A percentile compares a stretch with the other conserved stretches of the same genome.
phyloP scores from a whole-genome alignment of 2,329 filamentous ascomycete genomes.

The Fusarium lateritium region DNA sequence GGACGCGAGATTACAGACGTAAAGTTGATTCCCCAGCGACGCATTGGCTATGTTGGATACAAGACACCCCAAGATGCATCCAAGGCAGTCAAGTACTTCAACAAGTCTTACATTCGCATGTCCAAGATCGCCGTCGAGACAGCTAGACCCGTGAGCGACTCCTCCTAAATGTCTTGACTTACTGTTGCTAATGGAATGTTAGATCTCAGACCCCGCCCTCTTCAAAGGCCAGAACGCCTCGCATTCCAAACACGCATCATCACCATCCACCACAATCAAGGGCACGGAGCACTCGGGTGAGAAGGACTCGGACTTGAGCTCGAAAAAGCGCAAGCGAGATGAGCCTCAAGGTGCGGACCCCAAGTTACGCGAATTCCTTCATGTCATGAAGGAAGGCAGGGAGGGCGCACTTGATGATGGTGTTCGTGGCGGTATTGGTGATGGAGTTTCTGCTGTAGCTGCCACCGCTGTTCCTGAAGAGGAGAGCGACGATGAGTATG shows the following conservation, averaged over 20 bases:
- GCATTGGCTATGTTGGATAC: conserved; percentile 97
- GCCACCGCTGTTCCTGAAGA: conserved; percentile 62
- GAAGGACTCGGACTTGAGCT: conserved; percentile 61
- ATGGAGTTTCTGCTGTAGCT: conserved; percentile 40
- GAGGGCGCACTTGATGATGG: conserved; percentile 55
- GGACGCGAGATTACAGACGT: conserved; percentile 88
- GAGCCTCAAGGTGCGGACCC: conserved; percentile 75
- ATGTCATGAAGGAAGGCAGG: conserved; percentile 78
- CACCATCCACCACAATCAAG: conserved; percentile 35
- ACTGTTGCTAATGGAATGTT: conserved; percentile 56
- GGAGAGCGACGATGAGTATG: conserved; percentile 83
- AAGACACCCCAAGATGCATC: conserved; percentile 84
- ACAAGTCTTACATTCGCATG: conserved; percentile 95
- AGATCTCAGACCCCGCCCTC: conserved; percentile 62
- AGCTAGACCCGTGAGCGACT: conserved; percentile 78
- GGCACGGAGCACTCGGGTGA: conserved; percentile 42
- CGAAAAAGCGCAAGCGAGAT: conserved; percentile 79
- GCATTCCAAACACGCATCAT: conserved; percentile 45
- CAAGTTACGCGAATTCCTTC: conserved; percentile 88
- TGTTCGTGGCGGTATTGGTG: conserved; percentile 42
- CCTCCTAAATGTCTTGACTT: conserved; percentile 35
- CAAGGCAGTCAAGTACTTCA: conserved; percentile 93
- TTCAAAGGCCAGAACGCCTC: conserved; percentile 48
- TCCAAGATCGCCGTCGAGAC: conserved; percentile 93
- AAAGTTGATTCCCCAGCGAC: conserved; percentile 88